A percentile compares a stretch with the other conserved stretches of the same genome.
These are phyloP conservation scores for Aquanectria penicillioides DNA, from an alignment of 2,329 filamentous ascomycete genomes.

Conservation along the genomic window DNA sequence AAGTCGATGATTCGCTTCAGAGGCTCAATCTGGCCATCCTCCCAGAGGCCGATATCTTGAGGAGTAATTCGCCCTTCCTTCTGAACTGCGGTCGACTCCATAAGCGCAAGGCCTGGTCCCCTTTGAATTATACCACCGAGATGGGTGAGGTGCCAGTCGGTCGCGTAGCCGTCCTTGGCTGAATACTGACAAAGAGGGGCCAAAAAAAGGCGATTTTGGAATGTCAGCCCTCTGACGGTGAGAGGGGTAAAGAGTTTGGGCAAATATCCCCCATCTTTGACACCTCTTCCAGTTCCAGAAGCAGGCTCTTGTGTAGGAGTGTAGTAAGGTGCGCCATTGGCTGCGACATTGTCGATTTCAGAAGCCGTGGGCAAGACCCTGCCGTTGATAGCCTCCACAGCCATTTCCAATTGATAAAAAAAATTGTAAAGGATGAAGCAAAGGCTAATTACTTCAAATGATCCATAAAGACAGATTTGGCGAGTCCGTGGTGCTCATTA, in stretches of 20 bases:
- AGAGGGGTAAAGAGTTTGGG: slow-evolving; percentile 53
- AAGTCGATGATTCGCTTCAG: slow-evolving; percentile 71
- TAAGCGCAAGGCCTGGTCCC: slow-evolving; percentile 3
- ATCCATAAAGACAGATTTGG: no score
- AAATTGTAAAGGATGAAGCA: no score
- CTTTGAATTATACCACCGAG: slow-evolving; percentile 8
- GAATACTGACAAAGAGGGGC: slow-evolving; percentile 59
- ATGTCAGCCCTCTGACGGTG: slow-evolving; percentile 54
- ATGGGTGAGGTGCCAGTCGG: slow-evolving; percentile 13
- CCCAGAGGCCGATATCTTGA: slow-evolving; percentile 1
- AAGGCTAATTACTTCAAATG: no score
- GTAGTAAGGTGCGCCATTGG: slow-evolving; percentile 2
- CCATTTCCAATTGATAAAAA: no score
- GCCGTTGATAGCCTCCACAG: not conserved
- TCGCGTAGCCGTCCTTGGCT: slow-evolving; percentile 31
- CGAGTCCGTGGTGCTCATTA: no score
- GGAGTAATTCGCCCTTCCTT: slow-evolving; percentile 11
- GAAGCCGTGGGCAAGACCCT: not conserved
- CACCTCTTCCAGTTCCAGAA: not conserved
- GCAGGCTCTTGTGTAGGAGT: not conserved
- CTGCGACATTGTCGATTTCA: not conserved
- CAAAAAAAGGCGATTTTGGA: slow-evolving; percentile 57
- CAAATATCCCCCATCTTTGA: not conserved
- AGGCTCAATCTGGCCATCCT: slow-evolving; percentile 48
- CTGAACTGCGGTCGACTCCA: slow-evolving; percentile 9